These are phyloP conservation scores for Coprinellus micaceus DNA, from an alignment of 768 basidiomycete species.

Conservation along the genomic window DNA sequence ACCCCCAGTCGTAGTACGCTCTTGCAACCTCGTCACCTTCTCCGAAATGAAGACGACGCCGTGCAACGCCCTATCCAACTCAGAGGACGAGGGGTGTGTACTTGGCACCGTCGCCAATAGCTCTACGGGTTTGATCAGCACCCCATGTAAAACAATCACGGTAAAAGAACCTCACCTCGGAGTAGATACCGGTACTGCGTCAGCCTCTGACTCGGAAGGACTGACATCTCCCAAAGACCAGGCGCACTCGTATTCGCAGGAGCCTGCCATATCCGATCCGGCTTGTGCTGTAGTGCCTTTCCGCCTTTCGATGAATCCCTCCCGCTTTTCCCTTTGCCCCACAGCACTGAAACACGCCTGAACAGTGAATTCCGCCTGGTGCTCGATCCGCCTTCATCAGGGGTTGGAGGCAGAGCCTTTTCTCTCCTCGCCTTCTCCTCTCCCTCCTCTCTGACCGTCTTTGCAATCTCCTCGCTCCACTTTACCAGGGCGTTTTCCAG, in stretches of 20 bases:
- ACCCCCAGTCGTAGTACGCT: no score
- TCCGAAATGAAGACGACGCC: no score
- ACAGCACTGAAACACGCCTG: conserved; percentile 11
- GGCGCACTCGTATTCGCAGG: conserved; percentile 14
- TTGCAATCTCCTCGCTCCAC: conserved; percentile 1
- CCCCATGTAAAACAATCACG: no score
- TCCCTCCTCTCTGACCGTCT: neutral
- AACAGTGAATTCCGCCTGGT: neutral
- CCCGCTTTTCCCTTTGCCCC: neutral
- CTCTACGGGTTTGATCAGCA: no score
- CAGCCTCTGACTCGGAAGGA: conserved; percentile 61
- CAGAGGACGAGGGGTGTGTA: no score
- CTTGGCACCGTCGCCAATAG: no score
- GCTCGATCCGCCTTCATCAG: neutral
- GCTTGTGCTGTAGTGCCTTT: conserved; percentile 9
- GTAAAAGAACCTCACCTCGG: conserved; percentile 55
- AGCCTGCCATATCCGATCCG: conserved; percentile 5
- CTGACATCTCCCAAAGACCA: conserved; percentile 54
- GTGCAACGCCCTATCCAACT: no score
- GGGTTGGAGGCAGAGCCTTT: neutral
- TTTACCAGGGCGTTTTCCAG: conserved; percentile 4
- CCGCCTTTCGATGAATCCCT: conserved; percentile 9
- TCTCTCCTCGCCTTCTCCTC: no score
- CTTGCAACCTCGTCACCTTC: no score
- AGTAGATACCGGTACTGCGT: conserved; percentile 61